Evolutionary conservation across 768 basidiomycete species (phyloP), one percentile per base, ranked within the genome.

Genomic region (Naganishia onofrii): DNA sequence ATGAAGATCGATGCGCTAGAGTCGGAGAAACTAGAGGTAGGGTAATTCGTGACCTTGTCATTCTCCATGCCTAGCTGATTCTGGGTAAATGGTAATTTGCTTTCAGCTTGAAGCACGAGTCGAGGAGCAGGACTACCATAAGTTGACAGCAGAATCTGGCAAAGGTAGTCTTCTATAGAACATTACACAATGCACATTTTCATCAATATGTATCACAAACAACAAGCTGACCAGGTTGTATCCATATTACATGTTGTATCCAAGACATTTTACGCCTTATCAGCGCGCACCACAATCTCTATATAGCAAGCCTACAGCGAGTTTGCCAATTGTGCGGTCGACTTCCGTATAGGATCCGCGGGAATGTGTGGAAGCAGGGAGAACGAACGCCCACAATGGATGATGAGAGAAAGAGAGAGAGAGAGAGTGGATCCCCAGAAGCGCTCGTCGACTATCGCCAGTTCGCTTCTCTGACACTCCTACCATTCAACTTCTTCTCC

Each of bases 401-500:
- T 51, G 48, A 5, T 21, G 17, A 15, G 17, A 51, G 12, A 21
- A 4, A 3, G 23, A 23, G 19, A 17, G 7, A 3, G 48, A 21
- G 4, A 23, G n/a, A n/a, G n/a, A n/a, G n/a, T n/a, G n/a, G n/a
- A n/a, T n/a, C n/a, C n/a, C n/a, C n/a, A n/a, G n/a, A n/a, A n/a
- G n/a, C n/a, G n/a, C n/a, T 21, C 48, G 12, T 26, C 60, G 42
- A 5, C 34, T 8, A n/a, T 36, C 19, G 32, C 48, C 48, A 51
- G 21, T 51, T 23, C 7, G n/a, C 15, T 23, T 51, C 48, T 7
- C 23, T 8, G n/a, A 21, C 12, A 58, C 31, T 34, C 23, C 60
- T 63, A 63, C 60, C 60, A 63, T 26, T 63, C 60, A 3, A 63
- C 60, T 19, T 63, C 60, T 42, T 63, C 60, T 9, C 60, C 60